These are phyloP conservation scores for Acorus gramineus DNA, from an alignment of 106 monocot species.

Conservation along the genomic window DNA sequence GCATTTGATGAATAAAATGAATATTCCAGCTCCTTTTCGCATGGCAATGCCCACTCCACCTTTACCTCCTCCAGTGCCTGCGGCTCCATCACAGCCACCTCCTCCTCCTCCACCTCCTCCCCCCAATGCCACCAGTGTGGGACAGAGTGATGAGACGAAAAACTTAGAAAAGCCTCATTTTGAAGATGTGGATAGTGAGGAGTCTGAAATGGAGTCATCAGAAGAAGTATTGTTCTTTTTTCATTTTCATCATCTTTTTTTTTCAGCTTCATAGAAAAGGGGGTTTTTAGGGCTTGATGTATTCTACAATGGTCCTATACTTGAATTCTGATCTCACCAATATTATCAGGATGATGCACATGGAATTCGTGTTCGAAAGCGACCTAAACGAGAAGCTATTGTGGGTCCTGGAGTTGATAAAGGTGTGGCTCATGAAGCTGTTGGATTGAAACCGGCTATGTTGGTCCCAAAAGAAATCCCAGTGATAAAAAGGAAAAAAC, in stretches of 20 bases:
- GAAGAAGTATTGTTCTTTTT: conserved; percentile 39
- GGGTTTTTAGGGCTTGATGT: too few relatives aligned
- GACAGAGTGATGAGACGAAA: too few relatives aligned
- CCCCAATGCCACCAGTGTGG: too few relatives aligned
- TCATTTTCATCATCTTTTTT: not conserved
- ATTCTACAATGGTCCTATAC: too few relatives aligned
- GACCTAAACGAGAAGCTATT: conserved; percentile 54
- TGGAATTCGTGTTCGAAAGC: conserved; percentile 33
- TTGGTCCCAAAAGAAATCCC: conserved; percentile 90
- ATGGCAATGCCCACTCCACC: conserved; percentile 92
- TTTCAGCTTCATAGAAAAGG: too few relatives aligned
- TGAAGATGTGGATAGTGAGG: conserved; percentile 59
- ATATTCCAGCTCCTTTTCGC: conserved; percentile 93
- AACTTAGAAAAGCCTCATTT: conserved; percentile 8
- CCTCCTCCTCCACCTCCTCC: conserved; percentile 24
- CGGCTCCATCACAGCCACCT: conserved; percentile 44
- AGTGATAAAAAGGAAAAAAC: conserved; percentile 87
- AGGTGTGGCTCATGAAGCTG: conserved; percentile 78
- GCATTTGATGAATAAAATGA: conserved; percentile 99
- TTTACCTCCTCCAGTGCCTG: conserved; percentile 59
- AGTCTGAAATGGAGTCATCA: conserved; percentile 93
- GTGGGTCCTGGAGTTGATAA: conserved; percentile 87
- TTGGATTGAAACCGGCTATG: conserved; percentile 63
- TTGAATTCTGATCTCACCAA: too few relatives aligned
- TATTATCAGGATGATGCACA: conserved; percentile 42